Conservation (phyloP, 2,329 filamentous ascomycete genomes). For the Ophiostoma populinum region DNA sequence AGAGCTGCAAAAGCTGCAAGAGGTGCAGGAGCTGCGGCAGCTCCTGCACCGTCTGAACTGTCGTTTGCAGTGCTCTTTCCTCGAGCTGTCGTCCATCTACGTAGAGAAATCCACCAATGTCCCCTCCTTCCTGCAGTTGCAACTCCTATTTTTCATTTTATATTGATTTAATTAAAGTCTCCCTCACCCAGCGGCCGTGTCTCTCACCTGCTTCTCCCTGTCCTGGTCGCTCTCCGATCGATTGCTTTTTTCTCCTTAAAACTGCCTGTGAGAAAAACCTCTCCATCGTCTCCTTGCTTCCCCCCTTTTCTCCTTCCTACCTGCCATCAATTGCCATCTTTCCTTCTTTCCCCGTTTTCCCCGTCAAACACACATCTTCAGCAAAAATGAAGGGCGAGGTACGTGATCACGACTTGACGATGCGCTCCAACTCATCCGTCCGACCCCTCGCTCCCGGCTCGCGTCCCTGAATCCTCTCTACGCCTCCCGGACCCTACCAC, state of each 20-base stretch:
- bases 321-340: not conserved
- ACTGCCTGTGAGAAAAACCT: not conserved
- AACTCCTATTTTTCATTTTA: too few relatives aligned
- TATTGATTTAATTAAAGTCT: too few relatives aligned
- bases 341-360: not conserved
- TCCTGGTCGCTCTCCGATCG: not conserved
- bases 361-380: slow-evolving; percentile 3
- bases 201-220: slow-evolving; percentile 1
- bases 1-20: too few relatives aligned
- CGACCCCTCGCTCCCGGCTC: not conserved
- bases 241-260: slow-evolving; percentile 1
- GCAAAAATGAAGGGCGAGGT: slow-evolving; percentile 41
- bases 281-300: not conserved
- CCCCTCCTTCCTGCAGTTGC: too few relatives aligned
- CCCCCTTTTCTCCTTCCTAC: not conserved
- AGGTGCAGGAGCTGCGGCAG: too few relatives aligned
- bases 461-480: too few relatives aligned
- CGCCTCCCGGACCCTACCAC: too few relatives aligned
- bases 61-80: too few relatives aligned
- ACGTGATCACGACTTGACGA: slow-evolving; percentile 15
- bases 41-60: not conserved
- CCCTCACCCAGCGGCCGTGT: too few relatives aligned
- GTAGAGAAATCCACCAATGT: too few relatives aligned
- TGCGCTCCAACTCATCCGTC: slow-evolving; percentile 3
- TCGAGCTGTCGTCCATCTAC: too few relatives aligned